Percentiles rank a stretch among this genome's conserved stretches.
phyloP scores from a whole-genome alignment of 2,329 filamentous ascomycete species.

The Trichoderma afroharzianum region DNA sequence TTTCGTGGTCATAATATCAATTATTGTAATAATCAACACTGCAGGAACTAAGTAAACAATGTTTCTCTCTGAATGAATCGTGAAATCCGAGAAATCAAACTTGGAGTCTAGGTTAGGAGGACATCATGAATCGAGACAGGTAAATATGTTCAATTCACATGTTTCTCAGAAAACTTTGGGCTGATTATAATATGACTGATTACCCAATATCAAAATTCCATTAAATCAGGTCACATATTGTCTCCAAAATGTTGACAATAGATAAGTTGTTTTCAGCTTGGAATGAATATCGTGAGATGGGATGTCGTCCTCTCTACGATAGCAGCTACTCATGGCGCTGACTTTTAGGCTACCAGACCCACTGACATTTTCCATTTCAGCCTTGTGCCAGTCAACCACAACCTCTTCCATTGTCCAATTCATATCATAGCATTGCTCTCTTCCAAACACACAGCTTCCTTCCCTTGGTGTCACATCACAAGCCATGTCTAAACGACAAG shows the following conservation, averaged over 20 bases:
- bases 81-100: background rate
- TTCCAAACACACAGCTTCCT: background rate
- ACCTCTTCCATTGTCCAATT: background rate
- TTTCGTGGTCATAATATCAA: background rate
- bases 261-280: background rate
- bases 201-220: background rate
- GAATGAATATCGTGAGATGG: background rate
- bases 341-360: background rate
- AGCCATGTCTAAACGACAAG: slow-evolving; percentile 53
- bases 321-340: background rate
- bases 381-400: background rate
- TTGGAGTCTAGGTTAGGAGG: background rate
- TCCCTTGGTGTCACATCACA: too few relatives aligned
- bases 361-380: slow-evolving; percentile 15
- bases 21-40: background rate
- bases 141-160: background rate
- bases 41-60: background rate
- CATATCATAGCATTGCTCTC: background rate
- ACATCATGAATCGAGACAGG: background rate
- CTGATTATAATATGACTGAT: background rate
- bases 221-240: background rate
- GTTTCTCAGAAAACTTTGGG: background rate
- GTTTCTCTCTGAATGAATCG: background rate
- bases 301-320: background rate
- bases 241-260: background rate